A percentile compares a stretch with the other conserved stretches of the same genome.
phyloP scores from a whole-genome alignment of 2,329 filamentous ascomycete genomes.

The Raffaelea albimanens region DNA sequence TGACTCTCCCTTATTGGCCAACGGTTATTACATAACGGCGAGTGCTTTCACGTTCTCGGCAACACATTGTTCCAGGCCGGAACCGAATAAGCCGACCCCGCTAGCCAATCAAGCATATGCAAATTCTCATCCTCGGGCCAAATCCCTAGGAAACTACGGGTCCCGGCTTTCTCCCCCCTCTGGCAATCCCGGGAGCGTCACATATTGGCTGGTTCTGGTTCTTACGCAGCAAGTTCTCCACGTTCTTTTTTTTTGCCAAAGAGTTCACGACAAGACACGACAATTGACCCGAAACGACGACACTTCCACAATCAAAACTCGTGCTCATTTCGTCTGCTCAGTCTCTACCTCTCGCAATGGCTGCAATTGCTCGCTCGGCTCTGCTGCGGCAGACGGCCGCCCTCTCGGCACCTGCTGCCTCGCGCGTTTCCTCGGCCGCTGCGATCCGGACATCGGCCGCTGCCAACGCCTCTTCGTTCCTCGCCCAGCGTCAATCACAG shows the following conservation, averaged over 20 bases:
- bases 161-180: conserved; percentile 11
- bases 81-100: background rate
- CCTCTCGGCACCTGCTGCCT: conserved; percentile 26
- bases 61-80: background rate
- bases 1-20: too few species aligned
- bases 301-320: conserved; percentile 12
- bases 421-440: conserved; percentile 11
- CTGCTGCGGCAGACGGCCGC: conserved; percentile 43
- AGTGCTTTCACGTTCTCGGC: background rate
- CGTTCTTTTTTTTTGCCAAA: background rate
- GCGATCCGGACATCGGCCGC: background rate
- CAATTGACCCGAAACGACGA: too few species aligned
- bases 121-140: conserved; percentile 15
- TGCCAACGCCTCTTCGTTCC: conserved; percentile 13
- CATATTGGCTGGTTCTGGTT: too few species aligned
- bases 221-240: too few species aligned
- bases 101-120: conserved; percentile 13
- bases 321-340: background rate
- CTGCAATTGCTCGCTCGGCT: conserved; percentile 44
- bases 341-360: conserved; percentile 31
- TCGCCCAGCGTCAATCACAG: conserved; percentile 16
- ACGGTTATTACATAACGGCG: too few species aligned
- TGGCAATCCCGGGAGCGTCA: too few species aligned
- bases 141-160: conserved; percentile 4
- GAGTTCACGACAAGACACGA: too few species aligned